A percentile compares a stretch with the other conserved stretches of the same genome.
Evolutionary conservation across 441 rosid species (phyloP).

Genomic region (Populus tomentosa): DNA sequence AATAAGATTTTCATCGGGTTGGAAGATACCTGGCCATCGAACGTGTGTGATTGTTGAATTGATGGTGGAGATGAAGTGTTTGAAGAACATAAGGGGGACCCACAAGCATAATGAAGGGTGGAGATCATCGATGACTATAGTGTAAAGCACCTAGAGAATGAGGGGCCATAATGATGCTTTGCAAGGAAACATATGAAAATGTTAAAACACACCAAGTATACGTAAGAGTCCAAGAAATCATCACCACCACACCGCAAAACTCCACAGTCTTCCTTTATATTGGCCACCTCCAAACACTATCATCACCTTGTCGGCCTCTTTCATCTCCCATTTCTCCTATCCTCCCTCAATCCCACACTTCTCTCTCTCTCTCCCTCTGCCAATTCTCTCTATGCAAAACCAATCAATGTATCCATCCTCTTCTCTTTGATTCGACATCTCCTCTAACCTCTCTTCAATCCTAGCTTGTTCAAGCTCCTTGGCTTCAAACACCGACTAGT

Average conservation of each 20-base stretch:
- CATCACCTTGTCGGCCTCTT: slow-evolving; percentile 70
- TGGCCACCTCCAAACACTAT: slow-evolving; percentile 51
- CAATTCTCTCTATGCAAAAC: neutral
- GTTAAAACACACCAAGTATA: neutral
- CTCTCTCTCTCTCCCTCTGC: neutral
- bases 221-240: slow-evolving; percentile 5
- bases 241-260: slow-evolving; percentile 28
- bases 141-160: neutral
- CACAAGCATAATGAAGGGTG: slow-evolving; percentile 15
- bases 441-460: neutral
- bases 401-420: neutral
- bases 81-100: neutral
- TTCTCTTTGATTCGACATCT: neutral
- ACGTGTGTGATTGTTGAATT: neutral
- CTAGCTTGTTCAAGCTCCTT: neutral
- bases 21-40: no score
- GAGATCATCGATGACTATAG: slow-evolving; percentile 8
- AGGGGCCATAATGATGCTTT: slow-evolving; percentile 15
- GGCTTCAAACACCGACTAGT: neutral
- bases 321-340: slow-evolving; percentile 2
- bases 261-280: slow-evolving; percentile 46
- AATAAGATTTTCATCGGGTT: no score
- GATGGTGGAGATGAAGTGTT: neutral
- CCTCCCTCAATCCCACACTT: neutral
- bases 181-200: neutral